Base-by-base conservation (phyloP, 768 basidiomycete genomes). In the Phlebiopsis flavidoalba region DNA sequence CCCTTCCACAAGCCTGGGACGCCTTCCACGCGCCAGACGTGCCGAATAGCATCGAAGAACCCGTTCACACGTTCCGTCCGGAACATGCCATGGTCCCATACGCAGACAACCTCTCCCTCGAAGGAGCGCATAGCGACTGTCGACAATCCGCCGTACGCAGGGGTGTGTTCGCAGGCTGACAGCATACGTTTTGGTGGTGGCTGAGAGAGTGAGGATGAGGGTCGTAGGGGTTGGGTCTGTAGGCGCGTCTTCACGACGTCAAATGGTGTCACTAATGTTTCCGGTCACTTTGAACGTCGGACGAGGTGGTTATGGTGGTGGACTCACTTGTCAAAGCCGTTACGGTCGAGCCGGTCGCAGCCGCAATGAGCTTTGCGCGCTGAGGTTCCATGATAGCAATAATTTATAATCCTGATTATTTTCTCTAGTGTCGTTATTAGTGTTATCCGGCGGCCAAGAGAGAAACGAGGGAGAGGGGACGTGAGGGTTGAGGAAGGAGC, bases 241-340 rank as follows among this genome's bases (percentile, higher is more conserved):
- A 99, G 77, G 31, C 97, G 86, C 12, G 96, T 98, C 74, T 98
- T 98, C 66, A 98, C 83, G 58, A 99, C 94, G 74, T 99, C 97
- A 72, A 99, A 99, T 3, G 97, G 97, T 2, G 96, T 98, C 97
- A 99, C 96, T 98, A 71, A 10, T 60, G 60, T 35, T 35, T 57
- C 46, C n/a, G 50, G 24, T 17, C 48, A 31, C n/a, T n/a, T n/a
- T n/a, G n/a, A 62, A 55, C 68, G 61, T 60, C 31, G 14, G 5
- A 61, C 6, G 22, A 3, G 24, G 65, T 24, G 48, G 11, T 10
- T 14, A 10, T 37, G 12, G 22, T 45, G 5, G 5, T 12, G 10
- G 5, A 75, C 85, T 43, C 69, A 91, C 92, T 94, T 7, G 92
- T 92, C 40, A 94, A 74, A 4, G 90, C 89, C 12, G 92, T 94